Conservation (phyloP, 2,329 filamentous ascomycete genomes). For the Sporothrix euskadiensis region DNA sequence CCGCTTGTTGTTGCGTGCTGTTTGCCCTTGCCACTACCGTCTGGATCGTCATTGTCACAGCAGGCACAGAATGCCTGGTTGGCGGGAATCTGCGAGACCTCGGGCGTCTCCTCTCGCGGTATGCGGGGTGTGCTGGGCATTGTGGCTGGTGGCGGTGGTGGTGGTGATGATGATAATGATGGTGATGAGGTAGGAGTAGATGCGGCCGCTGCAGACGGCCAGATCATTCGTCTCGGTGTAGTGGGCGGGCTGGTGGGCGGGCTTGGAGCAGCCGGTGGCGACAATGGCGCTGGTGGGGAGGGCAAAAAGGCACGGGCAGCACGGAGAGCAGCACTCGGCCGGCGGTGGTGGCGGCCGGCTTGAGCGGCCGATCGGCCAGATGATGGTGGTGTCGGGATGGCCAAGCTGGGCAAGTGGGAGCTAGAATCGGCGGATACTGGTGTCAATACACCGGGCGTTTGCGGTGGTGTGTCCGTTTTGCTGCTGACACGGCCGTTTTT, state of each 20-base stretch:
- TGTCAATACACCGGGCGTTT: neutral
- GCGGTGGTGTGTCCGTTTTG: neutral
- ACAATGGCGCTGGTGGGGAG: neutral
- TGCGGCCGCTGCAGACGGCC: neutral
- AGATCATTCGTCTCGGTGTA: neutral
- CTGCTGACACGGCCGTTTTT: neutral
- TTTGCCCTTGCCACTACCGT: neutral
- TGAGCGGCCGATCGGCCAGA: neutral
- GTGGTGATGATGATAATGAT: neutral
- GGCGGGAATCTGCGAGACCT: neutral
- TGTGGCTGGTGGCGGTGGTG: neutral
- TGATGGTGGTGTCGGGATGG: neutral
- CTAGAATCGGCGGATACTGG: no score
- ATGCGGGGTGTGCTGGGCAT: neutral
- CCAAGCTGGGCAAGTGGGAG: neutral
- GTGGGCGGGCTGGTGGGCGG: neutral
- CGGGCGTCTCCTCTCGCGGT: conserved; percentile 6
- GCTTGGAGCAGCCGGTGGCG: neutral
- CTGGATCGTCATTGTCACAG: neutral
- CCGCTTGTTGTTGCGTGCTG: neutral
- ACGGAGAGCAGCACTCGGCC: neutral
- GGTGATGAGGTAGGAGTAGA: neutral
- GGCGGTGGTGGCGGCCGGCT: neutral
- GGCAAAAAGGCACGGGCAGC: conserved; percentile 8
- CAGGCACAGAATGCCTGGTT: conserved; percentile 5